Percentiles rank a stretch among this genome's conserved stretches.
phyloP scores from a whole-genome alignment of 768 basidiomycete genomes.

The Galerina marginata region DNA sequence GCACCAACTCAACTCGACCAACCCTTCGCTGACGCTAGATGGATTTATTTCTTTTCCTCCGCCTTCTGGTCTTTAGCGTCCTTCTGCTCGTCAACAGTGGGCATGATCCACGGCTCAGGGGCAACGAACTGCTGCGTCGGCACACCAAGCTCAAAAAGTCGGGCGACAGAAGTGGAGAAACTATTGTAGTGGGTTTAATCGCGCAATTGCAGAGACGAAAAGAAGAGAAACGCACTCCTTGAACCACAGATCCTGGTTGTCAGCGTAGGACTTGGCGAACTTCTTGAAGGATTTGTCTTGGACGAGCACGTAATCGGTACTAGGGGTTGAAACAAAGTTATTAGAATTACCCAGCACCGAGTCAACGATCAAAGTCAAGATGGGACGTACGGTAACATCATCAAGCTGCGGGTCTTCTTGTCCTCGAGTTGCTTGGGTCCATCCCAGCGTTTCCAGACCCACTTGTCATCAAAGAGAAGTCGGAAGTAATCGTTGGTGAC shows the following conservation, averaged over 20 bases:
- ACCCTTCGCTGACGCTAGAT: not conserved
- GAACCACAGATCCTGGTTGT: constrained; percentile 88
- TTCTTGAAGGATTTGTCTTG: constrained; percentile 95
- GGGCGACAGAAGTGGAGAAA: constrained; percentile 79
- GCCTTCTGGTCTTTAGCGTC: constrained; percentile 16
- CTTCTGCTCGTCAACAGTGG: constrained; percentile 54
- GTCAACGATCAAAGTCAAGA: not conserved
- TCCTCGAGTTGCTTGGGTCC: constrained; percentile 95
- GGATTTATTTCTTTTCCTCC: constrained; percentile 18
- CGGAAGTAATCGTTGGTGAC: constrained; percentile 88
- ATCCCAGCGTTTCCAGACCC: constrained; percentile 95
- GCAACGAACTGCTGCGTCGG: constrained; percentile 78
- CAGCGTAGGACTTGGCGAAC: constrained; percentile 84
- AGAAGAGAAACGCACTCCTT: constrained; percentile 70
- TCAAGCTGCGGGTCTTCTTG: constrained; percentile 84
- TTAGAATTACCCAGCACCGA: not conserved
- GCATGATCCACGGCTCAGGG: constrained; percentile 79
- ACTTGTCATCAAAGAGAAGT: constrained; percentile 88
- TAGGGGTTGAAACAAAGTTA: constrained; percentile 25
- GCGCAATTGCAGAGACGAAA: constrained; percentile 1
- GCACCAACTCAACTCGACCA: too few species aligned
- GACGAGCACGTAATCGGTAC: constrained; percentile 86
- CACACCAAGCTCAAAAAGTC: constrained; percentile 93
- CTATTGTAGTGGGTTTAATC: constrained; percentile 41
- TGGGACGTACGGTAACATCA: constrained; percentile 90